These are phyloP conservation scores for Lepidopterella palustris DNA, from an alignment of 495 filamentous ascomycete genomes.

Conservation along the genomic window DNA sequence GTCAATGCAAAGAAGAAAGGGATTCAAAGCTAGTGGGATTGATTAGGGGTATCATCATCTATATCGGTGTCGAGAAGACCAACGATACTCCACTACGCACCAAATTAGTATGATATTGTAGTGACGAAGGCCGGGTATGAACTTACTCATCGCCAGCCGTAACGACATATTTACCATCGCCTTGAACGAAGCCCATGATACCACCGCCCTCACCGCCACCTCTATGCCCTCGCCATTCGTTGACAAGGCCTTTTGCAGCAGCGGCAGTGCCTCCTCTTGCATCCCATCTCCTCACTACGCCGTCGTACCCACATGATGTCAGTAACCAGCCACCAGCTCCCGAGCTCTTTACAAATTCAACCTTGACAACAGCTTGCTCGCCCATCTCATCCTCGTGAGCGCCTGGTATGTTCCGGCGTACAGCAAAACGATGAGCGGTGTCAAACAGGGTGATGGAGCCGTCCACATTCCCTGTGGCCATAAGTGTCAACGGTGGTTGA, in stretches of 20 bases:
- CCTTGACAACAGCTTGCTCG: constrained; percentile 66
- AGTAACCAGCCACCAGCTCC: constrained; percentile 22
- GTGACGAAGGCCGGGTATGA: constrained; percentile 63
- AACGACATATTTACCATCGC: constrained; percentile 60
- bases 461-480: constrained; percentile 87
- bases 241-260: constrained; percentile 54
- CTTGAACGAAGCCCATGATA: constrained; percentile 82
- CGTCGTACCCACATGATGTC: constrained; percentile 29
- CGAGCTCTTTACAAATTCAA: constrained; percentile 63
- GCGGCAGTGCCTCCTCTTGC: constrained; percentile 33
- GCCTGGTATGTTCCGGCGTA: constrained; percentile 68
- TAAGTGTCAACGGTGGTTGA: constrained; percentile 61
- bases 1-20: too few species aligned
- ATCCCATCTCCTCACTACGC: constrained; percentile 32
- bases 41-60: background rate
- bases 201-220: constrained; percentile 78
- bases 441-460: constrained; percentile 87
- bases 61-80: constrained; percentile 8
- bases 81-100: constrained; percentile 2
- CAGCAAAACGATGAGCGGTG: constrained; percentile 70
- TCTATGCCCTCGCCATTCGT: constrained; percentile 78
- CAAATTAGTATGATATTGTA: constrained; percentile 23
- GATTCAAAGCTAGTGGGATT: background rate
- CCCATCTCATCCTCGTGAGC: constrained; percentile 65
- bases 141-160: constrained; percentile 87